Conservation (phyloP, 2,329 filamentous ascomycete species). For the Neospermospora avenae region DNA sequence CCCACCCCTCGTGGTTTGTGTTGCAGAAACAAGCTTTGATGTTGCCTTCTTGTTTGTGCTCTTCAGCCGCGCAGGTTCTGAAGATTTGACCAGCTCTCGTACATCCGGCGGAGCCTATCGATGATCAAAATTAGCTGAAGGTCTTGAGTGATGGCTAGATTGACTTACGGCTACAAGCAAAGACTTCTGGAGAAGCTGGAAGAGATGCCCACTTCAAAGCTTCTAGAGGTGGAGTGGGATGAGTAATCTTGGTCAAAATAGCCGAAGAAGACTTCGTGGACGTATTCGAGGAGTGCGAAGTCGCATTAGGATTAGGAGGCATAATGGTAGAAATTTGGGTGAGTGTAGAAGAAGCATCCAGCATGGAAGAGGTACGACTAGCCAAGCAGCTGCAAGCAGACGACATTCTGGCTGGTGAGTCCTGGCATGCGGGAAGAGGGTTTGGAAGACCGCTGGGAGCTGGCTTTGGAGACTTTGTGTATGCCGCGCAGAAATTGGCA, state of each 20-base stretch:
- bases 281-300: not conserved
- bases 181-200: not conserved
- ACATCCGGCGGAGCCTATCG: not conserved
- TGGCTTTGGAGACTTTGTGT: not conserved
- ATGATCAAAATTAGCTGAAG: not conserved
- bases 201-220: not conserved
- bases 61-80: not conserved
- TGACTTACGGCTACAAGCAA: not conserved
- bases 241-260: no score
- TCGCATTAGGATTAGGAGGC: not conserved
- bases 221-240: not conserved
- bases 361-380: not conserved
- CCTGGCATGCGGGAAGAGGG: not conserved
- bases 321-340: not conserved
- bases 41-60: not conserved
- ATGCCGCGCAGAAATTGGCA: not conserved
- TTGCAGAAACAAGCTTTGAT: slow-evolving; percentile 6
- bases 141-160: not conserved
- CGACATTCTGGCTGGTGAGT: not conserved
- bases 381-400: slow-evolving; percentile 3
- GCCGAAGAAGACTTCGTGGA: not conserved
- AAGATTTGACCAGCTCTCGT: not conserved
- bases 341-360: not conserved
- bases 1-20: not conserved
- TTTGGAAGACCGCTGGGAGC: not conserved